Percentiles rank a stretch among this genome's conserved stretches.
phyloP scores from a whole-genome alignment of 495 filamentous ascomycete species.

The Podospora didyma region DNA sequence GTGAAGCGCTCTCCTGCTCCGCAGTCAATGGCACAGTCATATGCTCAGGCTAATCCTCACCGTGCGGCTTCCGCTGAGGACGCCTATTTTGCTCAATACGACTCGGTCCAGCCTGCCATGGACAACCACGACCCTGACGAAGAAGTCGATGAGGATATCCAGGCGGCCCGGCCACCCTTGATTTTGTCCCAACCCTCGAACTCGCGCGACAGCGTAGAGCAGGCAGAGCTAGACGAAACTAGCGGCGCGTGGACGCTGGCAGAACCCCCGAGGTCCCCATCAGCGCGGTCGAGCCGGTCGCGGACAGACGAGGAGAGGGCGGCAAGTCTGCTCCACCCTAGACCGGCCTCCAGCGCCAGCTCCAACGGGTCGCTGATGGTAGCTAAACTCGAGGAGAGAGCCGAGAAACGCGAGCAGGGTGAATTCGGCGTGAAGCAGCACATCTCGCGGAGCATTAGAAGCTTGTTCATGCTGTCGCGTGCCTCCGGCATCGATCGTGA shows the following conservation, averaged over 20 bases:
- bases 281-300: constrained; percentile 25
- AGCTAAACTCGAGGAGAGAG: constrained; percentile 61
- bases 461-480: constrained; percentile 75
- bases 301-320: constrained; percentile 22
- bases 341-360: constrained; percentile 49
- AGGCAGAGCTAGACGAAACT: constrained; percentile 20
- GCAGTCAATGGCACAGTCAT: constrained; percentile 12
- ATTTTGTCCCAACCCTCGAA: constrained; percentile 24
- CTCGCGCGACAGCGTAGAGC: constrained; percentile 13
- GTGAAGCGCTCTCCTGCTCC: constrained; percentile 59
- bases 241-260: constrained; percentile 34
- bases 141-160: constrained; percentile 32
- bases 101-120: constrained; percentile 83
- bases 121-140: constrained; percentile 81
- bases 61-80: constrained; percentile 52
- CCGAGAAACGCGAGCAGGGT: constrained; percentile 58
- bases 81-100: constrained; percentile 84
- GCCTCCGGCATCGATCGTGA: constrained; percentile 73
- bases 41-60: constrained; percentile 9
- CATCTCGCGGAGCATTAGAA: constrained; percentile 82
- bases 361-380: constrained; percentile 55
- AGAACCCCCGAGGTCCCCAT: constrained; percentile 36
- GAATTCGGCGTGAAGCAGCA: constrained; percentile 87
- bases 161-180: constrained; percentile 31
- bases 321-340: constrained; percentile 37